phyloP scores from a whole-genome alignment of 352 stramenopile species.

The Phytophthora citricola region DNA sequence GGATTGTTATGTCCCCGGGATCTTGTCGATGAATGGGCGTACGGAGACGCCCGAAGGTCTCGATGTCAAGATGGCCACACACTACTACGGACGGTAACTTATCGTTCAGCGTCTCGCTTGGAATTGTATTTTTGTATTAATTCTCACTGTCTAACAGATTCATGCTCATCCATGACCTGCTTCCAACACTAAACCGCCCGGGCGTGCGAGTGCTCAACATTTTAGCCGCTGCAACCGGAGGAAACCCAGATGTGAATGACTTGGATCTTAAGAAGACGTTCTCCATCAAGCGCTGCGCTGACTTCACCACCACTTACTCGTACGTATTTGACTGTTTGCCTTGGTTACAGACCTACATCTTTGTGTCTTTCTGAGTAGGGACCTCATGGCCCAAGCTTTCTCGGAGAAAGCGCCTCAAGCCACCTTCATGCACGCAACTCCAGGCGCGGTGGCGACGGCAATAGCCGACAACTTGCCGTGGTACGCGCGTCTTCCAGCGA shows the following conservation, averaged over 20 bases:
- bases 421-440: constrained; percentile 24
- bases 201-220: constrained; percentile 23
- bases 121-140: no score
- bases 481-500: constrained; percentile 17
- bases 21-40: constrained; percentile 16
- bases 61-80: constrained; percentile 27
- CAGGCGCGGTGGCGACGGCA: constrained; percentile 13
- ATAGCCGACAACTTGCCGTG: constrained; percentile 17
- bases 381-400: constrained; percentile 29
- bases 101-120: no score
- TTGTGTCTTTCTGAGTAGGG: constrained; percentile 4
- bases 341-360: no score
- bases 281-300: constrained; percentile 23
- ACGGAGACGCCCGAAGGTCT: constrained; percentile 22
- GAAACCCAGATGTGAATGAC: constrained; percentile 8
- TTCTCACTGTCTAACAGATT: background rate
- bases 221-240: constrained; percentile 12
- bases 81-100: constrained; percentile 27
- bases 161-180: constrained; percentile 16
- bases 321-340: constrained; percentile 8
- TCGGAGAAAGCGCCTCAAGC: constrained; percentile 25
- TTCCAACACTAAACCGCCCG: constrained; percentile 12
- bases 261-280: constrained; percentile 27
- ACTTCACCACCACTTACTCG: constrained; percentile 26
- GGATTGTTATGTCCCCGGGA: constrained; percentile 22